Base-by-base conservation (phyloP, 352 stramenopile species). In the Globisporangium megalacanthum region DNA sequence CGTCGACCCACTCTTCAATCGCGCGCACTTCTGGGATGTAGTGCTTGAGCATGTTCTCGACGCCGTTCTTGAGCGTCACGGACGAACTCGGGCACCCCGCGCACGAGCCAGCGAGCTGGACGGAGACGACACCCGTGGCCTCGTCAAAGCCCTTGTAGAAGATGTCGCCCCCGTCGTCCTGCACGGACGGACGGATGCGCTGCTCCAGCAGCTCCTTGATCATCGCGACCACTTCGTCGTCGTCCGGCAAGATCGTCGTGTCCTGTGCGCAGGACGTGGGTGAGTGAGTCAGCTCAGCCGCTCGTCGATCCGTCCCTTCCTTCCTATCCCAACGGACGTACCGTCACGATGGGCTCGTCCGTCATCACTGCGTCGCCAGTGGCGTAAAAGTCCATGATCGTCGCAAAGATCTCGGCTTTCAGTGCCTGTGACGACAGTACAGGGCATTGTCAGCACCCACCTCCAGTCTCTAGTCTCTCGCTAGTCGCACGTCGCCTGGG, bases 1-100 rank as follows among this genome's bases (percentile, higher is more conserved):
- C 75, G 69, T 95, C 86, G 13, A 79, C 58, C 61, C 85, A 85
- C 64, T 95, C 86, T 54, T 92, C 72, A 56, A 95, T 90, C 50
- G 63, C 71, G 48, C 72, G 78, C 37, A 99, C 97, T 79, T 99
- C 98, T 0, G 97, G 97, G 62, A 99, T 98, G 75, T 99, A 99
- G 77, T 99, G 97, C 92, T 99, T 99, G 35, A 99, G 84, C 98
- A 99, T 99, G 72, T 99, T 99, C 74, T 99, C 97, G 29, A 99
- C 97, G 46, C 97, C 97, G 69, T 99, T 94, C 77, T 99, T 99
- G 63, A 99, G 88, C 49, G 98, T 99, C 17, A 99, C 95, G 35
- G 88, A 97, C 25, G 92, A 98, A 62, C 80, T 97, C 13, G 97
- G 96, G 72, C 98, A 99, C 33, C 97, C 97, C 0, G 97, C 96